Evolutionary conservation across 1,284 basidiomycete species (phyloP).

Genomic region (Heterobasidion annosum): DNA sequence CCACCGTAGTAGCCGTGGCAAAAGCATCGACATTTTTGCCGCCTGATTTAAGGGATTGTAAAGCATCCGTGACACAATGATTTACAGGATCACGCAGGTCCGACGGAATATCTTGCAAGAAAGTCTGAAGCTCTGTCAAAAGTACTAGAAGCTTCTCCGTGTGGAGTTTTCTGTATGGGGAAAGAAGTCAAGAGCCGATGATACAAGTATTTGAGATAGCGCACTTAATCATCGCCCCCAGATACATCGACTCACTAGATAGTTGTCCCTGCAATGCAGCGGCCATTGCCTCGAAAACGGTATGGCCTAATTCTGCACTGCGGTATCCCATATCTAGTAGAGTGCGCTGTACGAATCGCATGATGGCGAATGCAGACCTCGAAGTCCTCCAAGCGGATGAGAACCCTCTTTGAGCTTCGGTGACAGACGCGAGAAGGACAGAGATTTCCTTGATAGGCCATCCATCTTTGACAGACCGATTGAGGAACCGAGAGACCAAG

Average conservation of each 20-base stretch:
- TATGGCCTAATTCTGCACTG: slow-evolving; percentile 2
- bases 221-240: slow-evolving; percentile 39
- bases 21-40: neutral
- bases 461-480: neutral
- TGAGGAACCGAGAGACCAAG: slow-evolving; percentile 25
- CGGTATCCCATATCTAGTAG: slow-evolving; percentile 33
- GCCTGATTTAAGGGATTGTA: neutral
- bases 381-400: slow-evolving; percentile 22
- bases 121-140: neutral
- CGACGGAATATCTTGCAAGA: neutral
- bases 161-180: slow-evolving; percentile 34
- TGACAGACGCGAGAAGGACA: slow-evolving; percentile 23
- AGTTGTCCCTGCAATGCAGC: slow-evolving; percentile 26
- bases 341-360: slow-evolving; percentile 32
- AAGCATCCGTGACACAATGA: neutral
- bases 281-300: too few species aligned
- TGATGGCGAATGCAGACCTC: slow-evolving; percentile 38
- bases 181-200: neutral
- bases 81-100: neutral
- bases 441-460: slow-evolving; percentile 9
- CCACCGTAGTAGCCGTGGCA: slow-evolving; percentile 13
- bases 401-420: slow-evolving; percentile 29
- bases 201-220: slow-evolving; percentile 8
- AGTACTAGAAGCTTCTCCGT: slow-evolving; percentile 3
- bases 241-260: slow-evolving; percentile 29